Percentiles rank a stretch among this genome's conserved stretches.
phyloP scores from a whole-genome alignment of 768 basidiomycete genomes.

The Tricholoma bakamatsutake region DNA sequence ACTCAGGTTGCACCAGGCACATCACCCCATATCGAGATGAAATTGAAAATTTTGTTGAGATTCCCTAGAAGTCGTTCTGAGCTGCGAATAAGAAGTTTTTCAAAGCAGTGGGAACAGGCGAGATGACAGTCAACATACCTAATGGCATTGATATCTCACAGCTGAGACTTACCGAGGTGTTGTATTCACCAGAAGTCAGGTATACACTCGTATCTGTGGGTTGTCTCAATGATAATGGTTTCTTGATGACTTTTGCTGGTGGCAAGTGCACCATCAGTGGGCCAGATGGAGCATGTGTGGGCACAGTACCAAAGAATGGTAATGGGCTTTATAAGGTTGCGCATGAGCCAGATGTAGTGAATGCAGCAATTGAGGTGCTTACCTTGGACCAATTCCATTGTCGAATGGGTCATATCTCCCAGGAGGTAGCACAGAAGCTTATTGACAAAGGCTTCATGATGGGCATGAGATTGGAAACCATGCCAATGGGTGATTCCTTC shows the following conservation, averaged over 20 bases:
- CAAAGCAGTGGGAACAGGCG: too few species aligned
- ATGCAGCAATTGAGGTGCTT: background rate
- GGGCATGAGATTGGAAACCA: too few species aligned
- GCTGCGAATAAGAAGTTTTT: too few species aligned
- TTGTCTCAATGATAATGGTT: background rate
- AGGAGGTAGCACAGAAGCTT: background rate
- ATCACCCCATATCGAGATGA: constrained; percentile 13
- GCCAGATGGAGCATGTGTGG: background rate
- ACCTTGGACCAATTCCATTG: background rate
- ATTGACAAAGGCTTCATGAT: too few species aligned
- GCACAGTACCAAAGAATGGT: background rate
- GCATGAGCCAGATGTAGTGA: background rate
- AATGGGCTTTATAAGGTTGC: background rate
- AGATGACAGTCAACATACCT: too few species aligned
- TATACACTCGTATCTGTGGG: too few species aligned
- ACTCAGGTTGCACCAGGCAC: background rate
- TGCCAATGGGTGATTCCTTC: too few species aligned
- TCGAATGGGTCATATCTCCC: background rate
- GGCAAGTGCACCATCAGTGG: background rate
- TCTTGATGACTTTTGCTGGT: background rate
- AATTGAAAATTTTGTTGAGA: constrained; percentile 16
- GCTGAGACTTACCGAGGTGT: too few species aligned
- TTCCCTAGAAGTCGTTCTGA: too few species aligned
- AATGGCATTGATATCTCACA: too few species aligned
- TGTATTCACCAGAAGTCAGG: too few species aligned